These are phyloP conservation scores for Candida boleticola DNA, from an alignment of 805 yeast species.

Conservation along the genomic window DNA sequence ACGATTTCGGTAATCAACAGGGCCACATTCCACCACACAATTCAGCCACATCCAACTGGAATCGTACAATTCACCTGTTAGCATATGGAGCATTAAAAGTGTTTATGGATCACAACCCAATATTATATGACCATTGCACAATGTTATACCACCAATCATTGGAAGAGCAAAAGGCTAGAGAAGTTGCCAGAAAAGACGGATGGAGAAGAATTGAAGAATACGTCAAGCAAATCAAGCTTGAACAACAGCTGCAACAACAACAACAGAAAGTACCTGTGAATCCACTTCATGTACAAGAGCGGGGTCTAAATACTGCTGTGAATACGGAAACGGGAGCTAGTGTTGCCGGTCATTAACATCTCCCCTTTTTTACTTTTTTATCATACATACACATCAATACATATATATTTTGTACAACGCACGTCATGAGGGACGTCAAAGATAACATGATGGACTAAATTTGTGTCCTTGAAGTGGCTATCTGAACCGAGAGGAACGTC, in stretches of 20 bases:
- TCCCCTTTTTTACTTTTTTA: not conserved
- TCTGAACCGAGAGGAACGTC: no score
- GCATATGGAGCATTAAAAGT: conserved; percentile 89
- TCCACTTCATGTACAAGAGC: not conserved
- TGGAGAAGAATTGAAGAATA: conserved; percentile 70
- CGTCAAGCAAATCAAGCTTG: conserved; percentile 36
- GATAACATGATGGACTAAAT: no score
- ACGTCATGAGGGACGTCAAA: no score
- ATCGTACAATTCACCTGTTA: conserved; percentile 85
- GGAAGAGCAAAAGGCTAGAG: conserved; percentile 67
- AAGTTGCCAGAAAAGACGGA: conserved; percentile 59
- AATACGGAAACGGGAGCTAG: conserved; percentile 3
- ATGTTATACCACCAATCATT: conserved; percentile 76
- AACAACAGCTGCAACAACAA: conserved; percentile 8
- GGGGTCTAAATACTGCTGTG: not conserved
- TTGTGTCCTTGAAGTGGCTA: no score
- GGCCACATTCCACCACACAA: conserved; percentile 40
- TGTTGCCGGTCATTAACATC: conserved; percentile 3
- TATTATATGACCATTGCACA: conserved; percentile 90
- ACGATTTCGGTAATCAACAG: conserved; percentile 26
- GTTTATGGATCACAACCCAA: conserved; percentile 90
- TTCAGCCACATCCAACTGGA: conserved; percentile 73
- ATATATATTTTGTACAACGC: no score
- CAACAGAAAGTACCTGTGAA: conserved; percentile 1
- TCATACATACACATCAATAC: no score